phyloP scores from a whole-genome alignment of 2,329 filamentous ascomycete genomes.

The Epicoccum sorghinum region DNA sequence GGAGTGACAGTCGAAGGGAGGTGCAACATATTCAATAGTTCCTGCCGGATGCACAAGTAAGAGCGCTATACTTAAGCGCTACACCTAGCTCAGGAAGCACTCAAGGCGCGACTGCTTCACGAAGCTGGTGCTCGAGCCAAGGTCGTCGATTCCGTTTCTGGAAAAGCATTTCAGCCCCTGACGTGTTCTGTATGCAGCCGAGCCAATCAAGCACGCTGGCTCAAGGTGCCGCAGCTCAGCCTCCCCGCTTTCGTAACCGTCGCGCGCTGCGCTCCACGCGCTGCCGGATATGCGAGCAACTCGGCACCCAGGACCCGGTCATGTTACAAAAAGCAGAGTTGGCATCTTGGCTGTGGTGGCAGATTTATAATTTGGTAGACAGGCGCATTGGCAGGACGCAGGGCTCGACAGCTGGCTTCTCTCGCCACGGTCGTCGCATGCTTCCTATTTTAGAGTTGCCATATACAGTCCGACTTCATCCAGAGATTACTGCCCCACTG shows the following conservation, averaged over 20 bases:
- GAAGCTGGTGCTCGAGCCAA: conserved; percentile 4
- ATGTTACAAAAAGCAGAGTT: background rate
- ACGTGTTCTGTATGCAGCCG: background rate
- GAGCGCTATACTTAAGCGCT: background rate
- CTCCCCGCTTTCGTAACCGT: conserved; percentile 8
- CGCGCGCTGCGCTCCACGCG: conserved; percentile 11
- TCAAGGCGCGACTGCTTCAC: conserved; percentile 3
- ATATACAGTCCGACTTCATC: background rate
- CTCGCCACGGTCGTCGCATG: background rate
- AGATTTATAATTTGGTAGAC: no score
- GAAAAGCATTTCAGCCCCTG: conserved; percentile 9
- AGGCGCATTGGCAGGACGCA: background rate
- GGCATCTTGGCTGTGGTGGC: no score
- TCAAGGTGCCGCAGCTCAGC: background rate
- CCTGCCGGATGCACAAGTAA: background rate
- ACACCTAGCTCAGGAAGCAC: conserved; percentile 2
- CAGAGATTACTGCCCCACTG: conserved; percentile 31
- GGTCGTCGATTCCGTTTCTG: background rate
- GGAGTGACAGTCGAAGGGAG: background rate
- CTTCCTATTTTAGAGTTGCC: background rate
- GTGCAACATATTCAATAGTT: conserved; percentile 4
- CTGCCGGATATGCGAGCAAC: background rate
- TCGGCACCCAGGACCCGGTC: background rate
- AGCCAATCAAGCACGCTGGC: background rate
- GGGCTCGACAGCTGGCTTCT: no score